phyloP scores from a whole-genome alignment of 2,329 filamentous ascomycete species.

The Tolypocladium paradoxum region DNA sequence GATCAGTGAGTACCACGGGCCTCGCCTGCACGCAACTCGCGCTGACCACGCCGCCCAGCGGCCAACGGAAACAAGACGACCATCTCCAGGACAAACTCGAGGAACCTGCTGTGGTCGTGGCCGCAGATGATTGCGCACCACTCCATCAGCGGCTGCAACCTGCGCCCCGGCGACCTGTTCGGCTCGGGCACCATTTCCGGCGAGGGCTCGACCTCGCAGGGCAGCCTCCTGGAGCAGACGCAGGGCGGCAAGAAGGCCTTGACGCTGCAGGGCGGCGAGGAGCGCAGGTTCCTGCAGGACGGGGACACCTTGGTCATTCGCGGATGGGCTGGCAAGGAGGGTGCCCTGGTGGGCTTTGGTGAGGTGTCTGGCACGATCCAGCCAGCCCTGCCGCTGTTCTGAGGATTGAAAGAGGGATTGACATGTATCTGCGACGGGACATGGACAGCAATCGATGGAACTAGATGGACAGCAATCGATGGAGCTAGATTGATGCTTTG shows the following conservation, averaged over 20 bases:
- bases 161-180: constrained; percentile 64
- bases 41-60: constrained; percentile 10
- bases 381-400: constrained; percentile 19
- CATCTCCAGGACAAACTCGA: constrained; percentile 23
- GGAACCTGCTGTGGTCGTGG: constrained; percentile 63
- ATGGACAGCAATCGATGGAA: background rate
- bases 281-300: constrained; percentile 62
- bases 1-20: constrained; percentile 20
- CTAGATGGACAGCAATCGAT: background rate
- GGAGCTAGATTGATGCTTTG: too few relatives aligned
- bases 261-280: constrained; percentile 50
- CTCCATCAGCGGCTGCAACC: constrained; percentile 63
- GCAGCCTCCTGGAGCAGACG: constrained; percentile 63
- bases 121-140: constrained; percentile 79
- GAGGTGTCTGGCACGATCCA: constrained; percentile 55
- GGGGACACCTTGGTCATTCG: constrained; percentile 59
- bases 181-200: constrained; percentile 70
- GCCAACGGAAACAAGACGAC: constrained; percentile 18
- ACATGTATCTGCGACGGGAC: background rate
- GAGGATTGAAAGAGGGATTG: background rate
- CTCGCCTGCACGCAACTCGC: too few relatives aligned
- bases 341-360: constrained; percentile 65
- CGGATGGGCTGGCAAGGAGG: constrained; percentile 55
- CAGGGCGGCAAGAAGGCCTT: constrained; percentile 56
- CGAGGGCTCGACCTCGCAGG: constrained; percentile 49